Evolutionary conservation across 148 eudicot genomes (phyloP).

Genomic region (Rhododendron ovatum): DNA sequence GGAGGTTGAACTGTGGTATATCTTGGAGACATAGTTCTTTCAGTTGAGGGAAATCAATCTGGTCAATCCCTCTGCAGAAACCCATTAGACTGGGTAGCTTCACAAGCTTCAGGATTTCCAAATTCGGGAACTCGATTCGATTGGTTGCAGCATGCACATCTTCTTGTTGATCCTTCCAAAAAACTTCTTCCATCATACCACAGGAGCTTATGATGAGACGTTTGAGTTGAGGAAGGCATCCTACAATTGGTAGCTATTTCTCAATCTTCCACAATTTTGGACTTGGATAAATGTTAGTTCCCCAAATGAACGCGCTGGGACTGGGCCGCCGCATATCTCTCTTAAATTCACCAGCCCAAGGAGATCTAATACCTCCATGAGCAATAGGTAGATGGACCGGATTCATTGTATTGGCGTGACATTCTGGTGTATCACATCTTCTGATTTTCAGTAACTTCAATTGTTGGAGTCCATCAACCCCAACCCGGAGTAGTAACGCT

Average conservation of each 20-base stretch:
- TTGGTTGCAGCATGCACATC: background rate
- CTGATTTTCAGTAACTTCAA: background rate
- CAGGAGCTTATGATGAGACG: background rate
- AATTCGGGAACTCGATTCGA: background rate
- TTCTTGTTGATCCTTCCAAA: background rate
- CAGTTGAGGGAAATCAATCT: slow-evolving; percentile 4
- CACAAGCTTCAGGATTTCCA: background rate
- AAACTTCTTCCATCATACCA: background rate
- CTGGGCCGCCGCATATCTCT: too few relatives aligned
- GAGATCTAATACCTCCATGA: slow-evolving; percentile 1
- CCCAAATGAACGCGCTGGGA: too few relatives aligned
- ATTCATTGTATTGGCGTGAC: slow-evolving; percentile 1
- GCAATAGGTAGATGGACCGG: background rate
- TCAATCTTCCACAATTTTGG: too few relatives aligned
- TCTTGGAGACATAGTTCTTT: background rate
- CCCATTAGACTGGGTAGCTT: background rate
- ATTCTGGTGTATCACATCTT: slow-evolving; percentile 1
- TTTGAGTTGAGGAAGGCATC: too few relatives aligned
- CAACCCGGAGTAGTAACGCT: background rate
- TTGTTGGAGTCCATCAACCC: slow-evolving; percentile 19
- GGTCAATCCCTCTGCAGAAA: slow-evolving; percentile 7
- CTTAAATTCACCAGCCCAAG: too few relatives aligned
- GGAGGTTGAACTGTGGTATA: background rate
- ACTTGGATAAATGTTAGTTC: too few relatives aligned
- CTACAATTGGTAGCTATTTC: too few relatives aligned